Percentiles rank a stretch among this genome's conserved stretches.
Conservation (phyloP, 148 eudicot genomes). For the Arbutus unedo region DNA sequence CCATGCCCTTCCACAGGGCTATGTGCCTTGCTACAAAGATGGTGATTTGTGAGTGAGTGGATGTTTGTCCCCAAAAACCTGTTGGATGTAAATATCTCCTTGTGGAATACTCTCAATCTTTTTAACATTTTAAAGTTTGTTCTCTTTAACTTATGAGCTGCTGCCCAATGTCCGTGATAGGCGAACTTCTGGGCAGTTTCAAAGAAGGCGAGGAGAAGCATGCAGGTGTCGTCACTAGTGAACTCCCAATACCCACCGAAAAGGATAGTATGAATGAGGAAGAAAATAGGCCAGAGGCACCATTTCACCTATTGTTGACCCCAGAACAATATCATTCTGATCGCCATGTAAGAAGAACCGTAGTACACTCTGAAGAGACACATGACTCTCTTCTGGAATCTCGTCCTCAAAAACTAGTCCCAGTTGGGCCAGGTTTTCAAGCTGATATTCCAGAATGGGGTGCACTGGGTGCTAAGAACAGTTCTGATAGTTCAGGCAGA, state of each 20-base stretch:
- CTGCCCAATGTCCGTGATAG: constrained; percentile 5
- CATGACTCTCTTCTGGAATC: constrained; percentile 17
- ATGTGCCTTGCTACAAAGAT: background rate
- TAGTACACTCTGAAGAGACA: constrained; percentile 13
- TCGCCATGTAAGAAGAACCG: constrained; percentile 16
- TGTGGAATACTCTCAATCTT: background rate
- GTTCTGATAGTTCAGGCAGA: background rate
- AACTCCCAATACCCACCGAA: background rate
- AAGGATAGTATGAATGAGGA: constrained; percentile 18
- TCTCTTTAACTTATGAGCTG: constrained; percentile 7
- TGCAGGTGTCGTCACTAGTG: constrained; percentile 10
- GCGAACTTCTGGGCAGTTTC: constrained; percentile 12
- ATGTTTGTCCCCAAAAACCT: background rate
- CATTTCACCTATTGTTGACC: constrained; percentile 4
- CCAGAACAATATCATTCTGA: constrained; percentile 14
- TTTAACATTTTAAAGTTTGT: background rate
- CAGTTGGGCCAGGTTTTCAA: constrained; percentile 30
- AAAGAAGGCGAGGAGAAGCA: constrained; percentile 3
- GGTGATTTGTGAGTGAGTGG: background rate
- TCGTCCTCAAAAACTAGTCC: constrained; percentile 25
- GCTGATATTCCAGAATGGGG: constrained; percentile 31
- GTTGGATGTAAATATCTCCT: background rate
- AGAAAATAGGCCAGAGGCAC: constrained; percentile 16
- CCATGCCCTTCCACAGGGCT: background rate
- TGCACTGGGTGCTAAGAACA: background rate